These are phyloP conservation scores for Aspergillus olivimuriae DNA, from an alignment of 495 filamentous ascomycete genomes.

Conservation along the genomic window DNA sequence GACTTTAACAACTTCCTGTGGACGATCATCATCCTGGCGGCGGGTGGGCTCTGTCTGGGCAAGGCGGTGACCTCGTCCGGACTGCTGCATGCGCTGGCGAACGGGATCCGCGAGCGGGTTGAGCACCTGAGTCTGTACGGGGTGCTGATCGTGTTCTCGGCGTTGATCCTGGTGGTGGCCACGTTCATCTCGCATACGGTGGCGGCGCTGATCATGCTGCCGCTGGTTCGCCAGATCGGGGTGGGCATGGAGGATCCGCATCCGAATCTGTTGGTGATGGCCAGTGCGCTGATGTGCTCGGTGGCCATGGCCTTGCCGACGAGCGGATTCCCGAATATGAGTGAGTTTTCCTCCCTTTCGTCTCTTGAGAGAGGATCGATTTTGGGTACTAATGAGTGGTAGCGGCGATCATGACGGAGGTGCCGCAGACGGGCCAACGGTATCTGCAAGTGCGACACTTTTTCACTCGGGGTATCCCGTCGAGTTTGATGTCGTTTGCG, in stretches of 20 bases:
- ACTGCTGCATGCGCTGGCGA: conserved; percentile 82
- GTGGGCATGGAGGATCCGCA: conserved; percentile 79
- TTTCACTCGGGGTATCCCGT: conserved; percentile 80
- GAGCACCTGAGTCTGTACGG: conserved; percentile 78
- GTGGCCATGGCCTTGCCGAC: conserved; percentile 89
- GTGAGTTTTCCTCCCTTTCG: conserved; percentile 48
- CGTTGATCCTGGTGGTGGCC: conserved; percentile 83
- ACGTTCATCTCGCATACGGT: conserved; percentile 99
- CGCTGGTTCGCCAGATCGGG: conserved; percentile 81
- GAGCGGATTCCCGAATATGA: conserved; percentile 98
- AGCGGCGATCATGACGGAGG: conserved; percentile 99
- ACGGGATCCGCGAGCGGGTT: conserved; percentile 63
- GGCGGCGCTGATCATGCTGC: conserved; percentile 89
- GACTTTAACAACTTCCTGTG: conserved; percentile 99
- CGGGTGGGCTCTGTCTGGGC: conserved; percentile 85
- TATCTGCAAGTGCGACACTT: conserved; percentile 94
- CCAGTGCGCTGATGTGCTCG: conserved; percentile 60
- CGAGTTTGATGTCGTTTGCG: conserved; percentile 69
- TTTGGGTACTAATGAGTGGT: conserved; percentile 16
- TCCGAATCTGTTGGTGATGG: conserved; percentile 93
- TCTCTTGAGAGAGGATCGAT: neutral
- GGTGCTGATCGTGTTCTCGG: conserved; percentile 79
- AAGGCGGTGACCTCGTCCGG: conserved; percentile 93
- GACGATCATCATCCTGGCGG: conserved; percentile 99
- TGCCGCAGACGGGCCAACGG: conserved; percentile 79